Percentiles rank a stretch among this genome's conserved stretches.
These are phyloP conservation scores for Penstemon eatonii DNA, from an alignment of 257 asterid species.

Conservation along the genomic window DNA sequence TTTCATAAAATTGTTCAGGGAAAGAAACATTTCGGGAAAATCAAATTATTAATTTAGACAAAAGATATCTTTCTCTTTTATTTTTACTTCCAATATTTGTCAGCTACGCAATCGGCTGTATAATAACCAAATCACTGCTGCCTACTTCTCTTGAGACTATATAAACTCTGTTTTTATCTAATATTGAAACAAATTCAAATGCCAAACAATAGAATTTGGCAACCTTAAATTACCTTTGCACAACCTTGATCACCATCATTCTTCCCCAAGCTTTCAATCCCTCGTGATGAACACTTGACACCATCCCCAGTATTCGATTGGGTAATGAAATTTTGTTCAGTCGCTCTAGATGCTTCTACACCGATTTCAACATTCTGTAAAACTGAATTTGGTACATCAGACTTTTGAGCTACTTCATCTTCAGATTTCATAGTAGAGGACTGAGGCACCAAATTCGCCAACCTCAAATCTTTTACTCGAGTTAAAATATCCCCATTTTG, in stretches of 20 bases:
- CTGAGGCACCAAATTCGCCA: conserved; percentile 24
- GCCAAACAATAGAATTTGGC: conserved; percentile 2
- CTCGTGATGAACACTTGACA: conserved; percentile 12
- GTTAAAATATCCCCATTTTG: conserved; percentile 30
- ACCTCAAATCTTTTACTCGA: conserved; percentile 23
- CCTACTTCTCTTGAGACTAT: background rate
- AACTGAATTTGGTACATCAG: conserved; percentile 27
- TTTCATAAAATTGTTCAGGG: background rate
- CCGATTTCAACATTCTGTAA: conserved; percentile 9
- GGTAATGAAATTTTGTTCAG: conserved; percentile 13
- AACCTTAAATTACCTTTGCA: conserved; percentile 26
- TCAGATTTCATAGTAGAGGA: conserved; percentile 12
- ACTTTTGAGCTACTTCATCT: conserved; percentile 6
- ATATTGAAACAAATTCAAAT: conserved; percentile 12
- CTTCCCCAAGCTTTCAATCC: conserved; percentile 18
- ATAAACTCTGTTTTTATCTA: conserved; percentile 8
- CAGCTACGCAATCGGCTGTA: conserved; percentile 3
- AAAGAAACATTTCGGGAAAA: too few species aligned
- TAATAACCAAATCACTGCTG: background rate
- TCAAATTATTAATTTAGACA: background rate
- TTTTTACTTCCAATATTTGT: conserved; percentile 12
- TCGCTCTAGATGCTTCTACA: conserved; percentile 26
- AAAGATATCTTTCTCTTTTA: background rate
- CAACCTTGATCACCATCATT: conserved; percentile 22
- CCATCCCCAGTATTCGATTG: conserved; percentile 15